A percentile compares a stretch with the other conserved stretches of the same genome.
phyloP scores from a whole-genome alignment of 1,139 yeast species.

The Lodderomyces pseudojiufengensis region DNA sequence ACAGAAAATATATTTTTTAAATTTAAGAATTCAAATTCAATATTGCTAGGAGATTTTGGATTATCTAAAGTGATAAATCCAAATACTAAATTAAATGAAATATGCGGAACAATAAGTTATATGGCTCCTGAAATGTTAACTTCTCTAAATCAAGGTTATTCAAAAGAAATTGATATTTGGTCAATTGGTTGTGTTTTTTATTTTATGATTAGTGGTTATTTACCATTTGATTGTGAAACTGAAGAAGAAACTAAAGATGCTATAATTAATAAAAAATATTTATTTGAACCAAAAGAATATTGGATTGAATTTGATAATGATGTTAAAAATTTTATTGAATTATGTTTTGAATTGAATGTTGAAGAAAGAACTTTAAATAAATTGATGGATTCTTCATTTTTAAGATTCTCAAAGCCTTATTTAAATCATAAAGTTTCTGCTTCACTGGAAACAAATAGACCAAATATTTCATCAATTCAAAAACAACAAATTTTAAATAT shows the following conservation, averaged over 20 bases:
- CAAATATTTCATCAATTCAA: conserved; percentile 6
- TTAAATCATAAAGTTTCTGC: too few relatives aligned
- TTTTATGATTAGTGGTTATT: conserved; percentile 69
- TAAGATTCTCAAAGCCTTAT: background rate
- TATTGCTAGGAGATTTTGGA: conserved; percentile 74
- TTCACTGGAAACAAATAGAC: background rate
- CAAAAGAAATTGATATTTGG: conserved; percentile 68
- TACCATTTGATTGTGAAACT: conserved; percentile 77
- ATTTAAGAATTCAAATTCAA: conserved; percentile 20
- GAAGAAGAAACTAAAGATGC: conserved; percentile 68
- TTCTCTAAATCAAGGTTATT: conserved; percentile 48
- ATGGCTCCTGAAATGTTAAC: conserved; percentile 68
- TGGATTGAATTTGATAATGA: conserved; percentile 52
- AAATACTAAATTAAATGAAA: conserved; percentile 24
- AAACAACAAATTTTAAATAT: conserved; percentile 7
- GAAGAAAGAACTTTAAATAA: conserved; percentile 41
- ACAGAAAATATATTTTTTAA: conserved; percentile 39
- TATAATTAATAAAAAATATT: conserved; percentile 52
- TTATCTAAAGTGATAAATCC: conserved; percentile 38
- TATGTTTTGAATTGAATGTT: conserved; percentile 47
- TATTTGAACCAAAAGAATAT: conserved; percentile 58
- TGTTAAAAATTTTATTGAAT: conserved; percentile 57
- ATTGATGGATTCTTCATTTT: conserved; percentile 49
- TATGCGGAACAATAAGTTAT: conserved; percentile 69
- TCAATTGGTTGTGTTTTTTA: conserved; percentile 72